Evolutionary conservation across 805 yeast species (phyloP).

Genomic region (Candida caryicola): DNA sequence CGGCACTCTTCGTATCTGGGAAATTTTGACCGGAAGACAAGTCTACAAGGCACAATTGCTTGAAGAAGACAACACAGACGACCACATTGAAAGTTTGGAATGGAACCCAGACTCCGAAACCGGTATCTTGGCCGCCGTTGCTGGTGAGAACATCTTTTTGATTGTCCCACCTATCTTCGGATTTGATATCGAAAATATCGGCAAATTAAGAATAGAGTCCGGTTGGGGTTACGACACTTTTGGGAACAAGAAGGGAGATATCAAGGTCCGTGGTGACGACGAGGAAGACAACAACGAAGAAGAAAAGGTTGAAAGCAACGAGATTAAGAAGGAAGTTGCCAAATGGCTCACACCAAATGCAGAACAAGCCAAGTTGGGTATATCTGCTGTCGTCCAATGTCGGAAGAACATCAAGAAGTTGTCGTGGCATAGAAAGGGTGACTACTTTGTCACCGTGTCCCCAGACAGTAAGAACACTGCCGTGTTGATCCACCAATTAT

Average conservation of each 20-base stretch:
- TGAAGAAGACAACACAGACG: conserved; percentile 58
- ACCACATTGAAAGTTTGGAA: conserved; percentile 73
- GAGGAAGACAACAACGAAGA: conserved; percentile 28
- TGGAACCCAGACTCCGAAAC: conserved; percentile 82
- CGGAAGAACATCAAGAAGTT: conserved; percentile 70
- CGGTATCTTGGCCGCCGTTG: conserved; percentile 82
- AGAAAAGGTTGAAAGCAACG: conserved; percentile 12
- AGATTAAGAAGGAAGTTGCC: conserved; percentile 52
- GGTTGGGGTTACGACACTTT: conserved; percentile 87
- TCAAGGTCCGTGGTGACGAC: conserved; percentile 39
- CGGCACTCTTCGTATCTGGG: conserved; percentile 96
- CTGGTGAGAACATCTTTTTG: conserved; percentile 75
- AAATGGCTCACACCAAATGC: conserved; percentile 80
- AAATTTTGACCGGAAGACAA: conserved; percentile 91
- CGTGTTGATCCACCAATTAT: conserved; percentile 89
- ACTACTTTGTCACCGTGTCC: conserved; percentile 94
- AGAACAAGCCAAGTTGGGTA: conserved; percentile 59
- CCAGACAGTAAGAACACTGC: conserved; percentile 88
- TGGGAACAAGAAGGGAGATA: conserved; percentile 48
- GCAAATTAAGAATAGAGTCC: conserved; percentile 73
- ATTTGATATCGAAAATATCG: conserved; percentile 76
- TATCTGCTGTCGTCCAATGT: conserved; percentile 66
- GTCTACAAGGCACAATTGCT: conserved; percentile 62
- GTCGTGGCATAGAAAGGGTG: conserved; percentile 97
- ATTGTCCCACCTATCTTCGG: conserved; percentile 91